phyloP scores from a whole-genome alignment of 768 basidiomycete species.

The Suillus plorans region DNA sequence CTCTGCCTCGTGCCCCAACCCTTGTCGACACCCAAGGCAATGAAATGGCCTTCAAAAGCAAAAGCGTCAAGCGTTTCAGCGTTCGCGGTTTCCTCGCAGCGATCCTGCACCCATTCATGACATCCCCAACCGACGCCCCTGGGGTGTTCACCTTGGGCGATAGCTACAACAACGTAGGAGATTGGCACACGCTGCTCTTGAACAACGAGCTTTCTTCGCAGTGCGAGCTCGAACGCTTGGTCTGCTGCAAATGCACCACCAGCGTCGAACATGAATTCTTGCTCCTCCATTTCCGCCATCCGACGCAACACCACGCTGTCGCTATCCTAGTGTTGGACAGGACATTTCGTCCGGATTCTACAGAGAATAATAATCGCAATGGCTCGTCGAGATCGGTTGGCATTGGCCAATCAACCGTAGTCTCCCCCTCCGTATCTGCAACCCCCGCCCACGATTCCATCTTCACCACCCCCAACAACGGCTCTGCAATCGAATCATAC shows the following conservation, averaged over 20 bases:
- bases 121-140: too few species aligned
- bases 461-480: not conserved
- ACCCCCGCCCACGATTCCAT: not conserved
- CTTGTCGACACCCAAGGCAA: too few species aligned
- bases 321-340: not conserved
- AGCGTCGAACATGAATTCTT: not conserved
- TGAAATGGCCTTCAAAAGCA: too few species aligned
- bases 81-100: too few species aligned
- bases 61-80: too few species aligned
- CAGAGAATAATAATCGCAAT: not conserved
- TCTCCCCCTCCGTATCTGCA: not conserved
- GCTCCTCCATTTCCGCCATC: not conserved
- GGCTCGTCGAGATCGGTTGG: not conserved
- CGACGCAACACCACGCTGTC: not conserved
- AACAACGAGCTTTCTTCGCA: not conserved
- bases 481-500: not conserved
- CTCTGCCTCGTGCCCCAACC: too few species aligned
- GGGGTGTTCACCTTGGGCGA: too few species aligned
- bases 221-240: not conserved
- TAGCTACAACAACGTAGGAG: too few species aligned
- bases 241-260: not conserved
- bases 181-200: too few species aligned
- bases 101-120: too few species aligned
- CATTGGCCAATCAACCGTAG: not conserved
- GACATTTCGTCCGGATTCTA: not conserved